Conservation (phyloP, 2,329 filamentous ascomycete genomes). For the Sporothrix globosa region DNA sequence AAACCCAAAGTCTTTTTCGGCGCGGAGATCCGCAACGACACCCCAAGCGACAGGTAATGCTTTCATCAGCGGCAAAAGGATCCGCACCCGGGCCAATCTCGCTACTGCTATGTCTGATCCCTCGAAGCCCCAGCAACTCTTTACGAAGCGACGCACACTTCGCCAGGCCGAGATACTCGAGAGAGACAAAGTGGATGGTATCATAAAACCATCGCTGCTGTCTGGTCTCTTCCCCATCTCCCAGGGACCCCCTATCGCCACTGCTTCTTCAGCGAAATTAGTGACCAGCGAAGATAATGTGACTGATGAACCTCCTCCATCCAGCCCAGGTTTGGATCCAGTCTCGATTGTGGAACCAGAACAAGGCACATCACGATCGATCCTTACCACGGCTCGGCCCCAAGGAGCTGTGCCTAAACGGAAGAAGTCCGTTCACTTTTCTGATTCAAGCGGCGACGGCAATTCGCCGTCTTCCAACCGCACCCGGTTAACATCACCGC, state of each 20-base stretch:
- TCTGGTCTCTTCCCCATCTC: constrained; percentile 41
- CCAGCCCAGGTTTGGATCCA: neutral
- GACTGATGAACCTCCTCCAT: too few relatives aligned
- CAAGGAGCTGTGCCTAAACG: constrained; percentile 39
- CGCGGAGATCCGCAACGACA: constrained; percentile 27
- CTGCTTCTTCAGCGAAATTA: neutral
- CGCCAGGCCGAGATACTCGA: constrained; percentile 50
- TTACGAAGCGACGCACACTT: constrained; percentile 45
- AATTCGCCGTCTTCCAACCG: neutral
- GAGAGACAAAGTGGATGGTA: constrained; percentile 51
- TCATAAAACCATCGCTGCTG: constrained; percentile 44
- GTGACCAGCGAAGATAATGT: neutral
- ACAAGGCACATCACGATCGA: neutral
- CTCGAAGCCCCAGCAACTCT: constrained; percentile 48
- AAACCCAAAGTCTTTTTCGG: neutral
- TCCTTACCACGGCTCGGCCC: neutral
- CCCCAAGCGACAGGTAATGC: constrained; percentile 47
- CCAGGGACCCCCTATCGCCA: constrained; percentile 35
- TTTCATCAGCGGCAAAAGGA: constrained; percentile 50
- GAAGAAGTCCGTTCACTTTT: constrained; percentile 48
- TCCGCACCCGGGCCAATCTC: constrained; percentile 46
- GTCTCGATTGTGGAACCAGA: neutral
- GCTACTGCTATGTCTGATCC: constrained; percentile 49
- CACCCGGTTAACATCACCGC: constrained; percentile 14
- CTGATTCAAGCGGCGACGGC: constrained; percentile 31